These are phyloP conservation scores for Wilcoxina mikolae DNA, from an alignment of 495 filamentous ascomycete species.

Conservation along the genomic window DNA sequence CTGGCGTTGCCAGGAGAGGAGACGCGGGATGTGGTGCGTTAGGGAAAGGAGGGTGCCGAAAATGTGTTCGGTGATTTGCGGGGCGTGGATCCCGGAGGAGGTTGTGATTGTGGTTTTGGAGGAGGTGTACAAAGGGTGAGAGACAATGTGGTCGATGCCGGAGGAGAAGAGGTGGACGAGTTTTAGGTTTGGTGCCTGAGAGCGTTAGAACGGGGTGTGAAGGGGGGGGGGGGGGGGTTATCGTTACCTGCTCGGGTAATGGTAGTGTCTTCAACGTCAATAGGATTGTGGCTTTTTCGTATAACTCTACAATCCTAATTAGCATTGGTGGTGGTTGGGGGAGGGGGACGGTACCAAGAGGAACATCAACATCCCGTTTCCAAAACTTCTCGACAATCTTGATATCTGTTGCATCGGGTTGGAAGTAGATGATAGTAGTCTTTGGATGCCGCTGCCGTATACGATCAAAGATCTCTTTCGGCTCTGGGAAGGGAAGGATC, in stretches of 20 bases:
- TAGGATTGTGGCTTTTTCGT: constrained; percentile 48
- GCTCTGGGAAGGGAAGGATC: constrained; percentile 26
- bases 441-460: constrained; percentile 31
- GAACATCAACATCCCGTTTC: neutral
- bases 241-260: neutral
- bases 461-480: constrained; percentile 22
- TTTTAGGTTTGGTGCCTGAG: constrained; percentile 44
- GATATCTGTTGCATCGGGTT: constrained; percentile 4
- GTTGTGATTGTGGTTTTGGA: constrained; percentile 53
- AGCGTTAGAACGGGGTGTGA: constrained; percentile 17
- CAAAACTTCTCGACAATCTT: constrained; percentile 1
- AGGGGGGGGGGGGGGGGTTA: neutral
- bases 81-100: constrained; percentile 62
- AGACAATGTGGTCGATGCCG: constrained; percentile 52
- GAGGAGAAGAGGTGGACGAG: constrained; percentile 63
- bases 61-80: constrained; percentile 57
- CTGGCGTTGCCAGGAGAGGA: constrained; percentile 31
- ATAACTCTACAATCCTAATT: constrained; percentile 33
- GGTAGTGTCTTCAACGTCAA: constrained; percentile 45
- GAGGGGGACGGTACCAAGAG: neutral
- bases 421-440: constrained; percentile 30
- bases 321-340: neutral
- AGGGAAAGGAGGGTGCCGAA: constrained; percentile 28
- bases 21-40: constrained; percentile 34
- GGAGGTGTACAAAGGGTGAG: constrained; percentile 48